These are phyloP conservation scores for Mucor plumbeus DNA, from an alignment of 371 early-diverging fungal genomes.

Conservation along the genomic window DNA sequence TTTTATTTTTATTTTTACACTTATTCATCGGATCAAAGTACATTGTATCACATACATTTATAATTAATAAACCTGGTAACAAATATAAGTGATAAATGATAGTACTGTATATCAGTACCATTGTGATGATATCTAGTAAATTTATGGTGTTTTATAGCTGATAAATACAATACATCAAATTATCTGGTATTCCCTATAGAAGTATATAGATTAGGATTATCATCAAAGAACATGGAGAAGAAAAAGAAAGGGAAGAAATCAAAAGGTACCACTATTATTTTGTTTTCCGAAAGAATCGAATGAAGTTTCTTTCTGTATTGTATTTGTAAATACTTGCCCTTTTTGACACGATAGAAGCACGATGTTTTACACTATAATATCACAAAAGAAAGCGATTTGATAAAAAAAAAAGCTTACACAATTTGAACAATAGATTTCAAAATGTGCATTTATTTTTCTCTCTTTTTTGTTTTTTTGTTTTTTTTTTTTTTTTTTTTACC, in stretches of 20 bases:
- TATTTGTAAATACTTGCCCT: constrained; percentile 7
- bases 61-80: neutral
- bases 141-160: too few species aligned
- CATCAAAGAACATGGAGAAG: constrained; percentile 5
- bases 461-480: too few species aligned
- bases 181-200: neutral
- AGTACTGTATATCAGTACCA: too few species aligned
- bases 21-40: neutral
- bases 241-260: constrained; percentile 3
- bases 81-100: neutral
- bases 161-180: too few species aligned
- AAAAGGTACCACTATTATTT: constrained; percentile 1
- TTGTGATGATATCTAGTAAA: too few species aligned
- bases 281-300: constrained; percentile 7
- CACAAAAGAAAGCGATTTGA: too few species aligned
- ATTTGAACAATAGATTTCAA: too few species aligned
- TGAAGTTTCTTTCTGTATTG: neutral
- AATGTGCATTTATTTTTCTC: too few species aligned
- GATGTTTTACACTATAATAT: too few species aligned
- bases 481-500: too few species aligned
- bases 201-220: neutral
- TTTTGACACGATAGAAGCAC: too few species aligned
- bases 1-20: neutral
- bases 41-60: neutral
- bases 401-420: too few species aligned